Percentiles rank a stretch among this genome's conserved stretches.
These are phyloP conservation scores for Parafenestella ontariensis DNA, from an alignment of 2,329 filamentous ascomycete species.

Conservation along the genomic window DNA sequence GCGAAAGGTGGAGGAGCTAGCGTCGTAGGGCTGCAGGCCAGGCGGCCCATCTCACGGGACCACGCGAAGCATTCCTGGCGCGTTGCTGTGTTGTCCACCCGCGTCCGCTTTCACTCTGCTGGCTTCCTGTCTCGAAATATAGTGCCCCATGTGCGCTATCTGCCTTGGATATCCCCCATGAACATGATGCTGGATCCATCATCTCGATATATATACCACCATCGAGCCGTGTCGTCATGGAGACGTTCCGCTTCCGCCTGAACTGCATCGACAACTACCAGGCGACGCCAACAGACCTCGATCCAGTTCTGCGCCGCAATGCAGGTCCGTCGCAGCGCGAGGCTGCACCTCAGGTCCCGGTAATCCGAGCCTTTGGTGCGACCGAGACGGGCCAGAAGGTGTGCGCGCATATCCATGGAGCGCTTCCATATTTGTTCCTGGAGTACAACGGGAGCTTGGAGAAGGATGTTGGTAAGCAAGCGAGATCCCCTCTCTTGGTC, in stretches of 20 bases:
- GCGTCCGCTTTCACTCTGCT: slow-evolving; percentile 8
- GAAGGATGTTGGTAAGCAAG: slow-evolving; percentile 68
- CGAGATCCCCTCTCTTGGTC: not conserved
- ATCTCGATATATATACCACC: not conserved
- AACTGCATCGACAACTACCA: slow-evolving; percentile 98
- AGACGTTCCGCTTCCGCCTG: slow-evolving; percentile 85
- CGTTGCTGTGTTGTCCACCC: slow-evolving; percentile 18
- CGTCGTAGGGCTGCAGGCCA: slow-evolving; percentile 40
- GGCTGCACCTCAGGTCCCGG: slow-evolving; percentile 76
- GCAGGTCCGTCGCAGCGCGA: slow-evolving; percentile 62
- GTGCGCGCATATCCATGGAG: slow-evolving; percentile 93
- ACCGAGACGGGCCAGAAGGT: slow-evolving; percentile 96
- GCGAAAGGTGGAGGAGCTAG: slow-evolving; percentile 31
- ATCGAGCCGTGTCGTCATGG: slow-evolving; percentile 57
- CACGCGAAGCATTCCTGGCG: slow-evolving; percentile 24
- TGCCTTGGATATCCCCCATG: slow-evolving; percentile 7
- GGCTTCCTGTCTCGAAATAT: not conserved
- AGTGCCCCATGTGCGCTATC: slow-evolving; percentile 1
- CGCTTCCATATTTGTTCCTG: slow-evolving; percentile 94
- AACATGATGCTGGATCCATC: slow-evolving; percentile 21
- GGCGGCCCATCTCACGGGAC: slow-evolving; percentile 27
- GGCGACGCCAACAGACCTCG: slow-evolving; percentile 76
- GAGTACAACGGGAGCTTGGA: slow-evolving; percentile 77
- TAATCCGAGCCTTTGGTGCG: slow-evolving; percentile 89
- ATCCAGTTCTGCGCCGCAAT: slow-evolving; percentile 77